phyloP scores from a whole-genome alignment of 1,284 basidiomycete genomes.

The Spongispora temasekensis region DNA sequence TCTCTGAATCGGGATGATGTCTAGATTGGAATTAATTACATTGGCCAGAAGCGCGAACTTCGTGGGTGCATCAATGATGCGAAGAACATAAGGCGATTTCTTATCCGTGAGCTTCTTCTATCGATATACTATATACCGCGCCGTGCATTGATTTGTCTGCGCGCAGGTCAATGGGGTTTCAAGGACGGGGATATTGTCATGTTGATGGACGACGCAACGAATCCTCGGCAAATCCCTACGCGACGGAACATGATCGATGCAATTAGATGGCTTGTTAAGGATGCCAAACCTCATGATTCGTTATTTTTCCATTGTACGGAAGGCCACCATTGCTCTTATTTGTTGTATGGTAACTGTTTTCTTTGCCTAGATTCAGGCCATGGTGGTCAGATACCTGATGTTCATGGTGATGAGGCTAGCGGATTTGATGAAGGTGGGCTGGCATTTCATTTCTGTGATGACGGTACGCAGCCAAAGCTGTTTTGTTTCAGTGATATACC shows the following conservation, averaged over 20 bases:
- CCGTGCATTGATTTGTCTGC: neutral
- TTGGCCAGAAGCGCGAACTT: constrained; percentile 60
- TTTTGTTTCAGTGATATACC: constrained; percentile 57
- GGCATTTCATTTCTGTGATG: neutral
- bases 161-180: constrained; percentile 62
- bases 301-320: constrained; percentile 83
- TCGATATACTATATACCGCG: neutral
- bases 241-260: constrained; percentile 78
- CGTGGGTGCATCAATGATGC: constrained; percentile 86
- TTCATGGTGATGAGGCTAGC: constrained; percentile 66
- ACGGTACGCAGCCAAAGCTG: neutral
- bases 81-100: constrained; percentile 66
- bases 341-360: neutral
- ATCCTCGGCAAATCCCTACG: constrained; percentile 69
- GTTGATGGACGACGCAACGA: constrained; percentile 70
- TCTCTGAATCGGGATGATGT: neutral
- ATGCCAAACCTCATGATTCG: constrained; percentile 75
- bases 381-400: constrained; percentile 77
- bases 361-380: constrained; percentile 71
- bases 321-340: neutral
- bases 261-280: constrained; percentile 86
- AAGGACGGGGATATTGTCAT: constrained; percentile 73
- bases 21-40: constrained; percentile 80
- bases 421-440: constrained; percentile 68
- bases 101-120: constrained; percentile 54